Percentiles rank a stretch among this genome's conserved stretches.
Evolutionary conservation across 1,284 basidiomycete species (phyloP).

Genomic region (Ustilago nuda): DNA sequence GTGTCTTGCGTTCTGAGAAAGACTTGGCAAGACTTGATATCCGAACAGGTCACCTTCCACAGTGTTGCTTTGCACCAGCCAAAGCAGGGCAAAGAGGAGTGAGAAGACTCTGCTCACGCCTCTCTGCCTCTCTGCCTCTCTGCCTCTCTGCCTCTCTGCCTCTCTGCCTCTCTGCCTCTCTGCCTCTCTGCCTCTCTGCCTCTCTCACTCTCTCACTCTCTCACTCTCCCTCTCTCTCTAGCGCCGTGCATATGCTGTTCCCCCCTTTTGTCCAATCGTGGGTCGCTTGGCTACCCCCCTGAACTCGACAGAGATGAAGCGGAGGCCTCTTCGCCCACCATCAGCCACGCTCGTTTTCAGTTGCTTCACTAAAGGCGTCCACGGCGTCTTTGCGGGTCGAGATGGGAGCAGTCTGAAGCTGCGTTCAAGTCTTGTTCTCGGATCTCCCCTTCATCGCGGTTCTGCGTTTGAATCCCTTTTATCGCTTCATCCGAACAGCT

Average conservation of each 20-base stretch:
- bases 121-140: not conserved
- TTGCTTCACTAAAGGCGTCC: constrained; percentile 17
- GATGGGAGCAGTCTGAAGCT: not conserved
- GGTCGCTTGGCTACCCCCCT: not conserved
- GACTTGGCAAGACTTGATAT: constrained; percentile 39
- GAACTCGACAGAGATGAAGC: constrained; percentile 7
- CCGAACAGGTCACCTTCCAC: constrained; percentile 13
- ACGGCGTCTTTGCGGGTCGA: constrained; percentile 25
- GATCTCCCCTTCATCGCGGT: not conserved
- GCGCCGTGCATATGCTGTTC: too few species aligned
- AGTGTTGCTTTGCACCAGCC: too few species aligned
- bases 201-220: too few species aligned
- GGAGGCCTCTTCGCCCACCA: not conserved
- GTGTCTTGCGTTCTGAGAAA: constrained; percentile 22
- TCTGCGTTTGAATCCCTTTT: not conserved
- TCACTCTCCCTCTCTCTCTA: too few species aligned
- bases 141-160: too few species aligned
- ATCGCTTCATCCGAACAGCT: not conserved
- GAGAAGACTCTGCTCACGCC: constrained; percentile 14
- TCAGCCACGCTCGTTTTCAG: not conserved
- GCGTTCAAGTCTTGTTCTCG: not conserved
- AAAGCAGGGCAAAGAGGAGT: too few species aligned
- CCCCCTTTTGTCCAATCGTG: too few species aligned
- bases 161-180: not conserved
- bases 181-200: not conserved